Conservation (phyloP, 179 eudicot genomes). For the Silene coronaria region DNA sequence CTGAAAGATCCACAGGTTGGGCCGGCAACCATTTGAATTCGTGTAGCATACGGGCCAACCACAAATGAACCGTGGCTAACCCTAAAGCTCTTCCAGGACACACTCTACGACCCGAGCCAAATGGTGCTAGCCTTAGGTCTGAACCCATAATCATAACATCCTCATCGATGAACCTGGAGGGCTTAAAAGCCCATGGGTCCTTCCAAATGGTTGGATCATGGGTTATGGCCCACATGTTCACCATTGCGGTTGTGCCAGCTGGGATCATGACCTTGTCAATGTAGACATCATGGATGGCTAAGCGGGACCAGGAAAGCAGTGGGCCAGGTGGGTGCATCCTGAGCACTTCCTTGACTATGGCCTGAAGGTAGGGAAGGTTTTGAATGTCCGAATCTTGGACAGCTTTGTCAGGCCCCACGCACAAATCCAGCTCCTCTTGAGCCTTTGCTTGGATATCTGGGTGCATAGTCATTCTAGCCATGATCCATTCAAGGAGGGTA, state of each 20-base stretch:
- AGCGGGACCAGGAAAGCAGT: slow-evolving; percentile 44
- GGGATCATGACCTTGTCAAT: slow-evolving; percentile 33
- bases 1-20: slow-evolving; percentile 34
- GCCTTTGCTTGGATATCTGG: slow-evolving; percentile 41
- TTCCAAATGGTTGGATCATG: slow-evolving; percentile 38
- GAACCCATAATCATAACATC: slow-evolving; percentile 41
- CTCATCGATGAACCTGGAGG: slow-evolving; percentile 37
- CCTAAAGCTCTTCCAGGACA: slow-evolving; percentile 44
- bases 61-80: slow-evolving; percentile 37
- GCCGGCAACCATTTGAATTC: slow-evolving; percentile 33
- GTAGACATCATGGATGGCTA: slow-evolving; percentile 34
- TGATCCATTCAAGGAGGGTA: slow-evolving; percentile 38
- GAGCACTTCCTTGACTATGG: slow-evolving; percentile 43
- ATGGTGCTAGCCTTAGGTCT: slow-evolving; percentile 42
- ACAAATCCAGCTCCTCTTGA: slow-evolving; percentile 33
- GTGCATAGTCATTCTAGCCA: slow-evolving; percentile 44
- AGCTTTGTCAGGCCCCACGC: slow-evolving; percentile 17
- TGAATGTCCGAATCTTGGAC: slow-evolving; percentile 37
- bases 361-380: slow-evolving; percentile 37
- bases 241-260: slow-evolving; percentile 46
- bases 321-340: slow-evolving; percentile 50
- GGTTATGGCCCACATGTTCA: slow-evolving; percentile 50
- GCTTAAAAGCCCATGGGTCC: slow-evolving; percentile 38
- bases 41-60: slow-evolving; percentile 41
- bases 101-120: slow-evolving; percentile 41